Percentiles rank a stretch among this genome's conserved stretches.
Conservation (phyloP, 768 basidiomycete species). For the Crassisporium funariophilum region DNA sequence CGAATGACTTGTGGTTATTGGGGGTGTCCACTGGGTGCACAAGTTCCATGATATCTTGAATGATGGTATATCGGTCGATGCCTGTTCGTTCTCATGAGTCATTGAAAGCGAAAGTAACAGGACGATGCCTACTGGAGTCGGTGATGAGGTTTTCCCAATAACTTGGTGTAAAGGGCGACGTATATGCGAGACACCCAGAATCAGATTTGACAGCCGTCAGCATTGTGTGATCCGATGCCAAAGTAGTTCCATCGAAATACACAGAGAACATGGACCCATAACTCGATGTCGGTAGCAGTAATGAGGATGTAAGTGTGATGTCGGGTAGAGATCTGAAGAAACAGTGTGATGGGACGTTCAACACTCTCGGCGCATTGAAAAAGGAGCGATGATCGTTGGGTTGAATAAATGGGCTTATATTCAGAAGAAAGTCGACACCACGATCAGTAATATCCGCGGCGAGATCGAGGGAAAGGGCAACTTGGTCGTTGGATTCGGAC, state of each 20-base stretch:
- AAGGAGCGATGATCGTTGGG: slow-evolving; percentile 5
- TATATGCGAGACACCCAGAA: slow-evolving; percentile 6
- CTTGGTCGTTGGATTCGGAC: slow-evolving; percentile 1
- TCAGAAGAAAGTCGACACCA: slow-evolving; percentile 17
- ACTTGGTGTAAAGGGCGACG: slow-evolving; percentile 10
- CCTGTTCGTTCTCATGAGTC: slow-evolving; percentile 3
- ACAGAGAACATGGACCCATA: slow-evolving; percentile 20
- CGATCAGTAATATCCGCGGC: slow-evolving; percentile 21
- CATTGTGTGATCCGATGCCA: slow-evolving; percentile 9
- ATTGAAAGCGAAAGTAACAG: background rate
- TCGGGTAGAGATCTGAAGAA: slow-evolving; percentile 52
- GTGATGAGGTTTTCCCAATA: slow-evolving; percentile 16
- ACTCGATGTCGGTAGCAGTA: slow-evolving; percentile 9
- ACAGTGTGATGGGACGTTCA: slow-evolving; percentile 15
- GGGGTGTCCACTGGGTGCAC: background rate
- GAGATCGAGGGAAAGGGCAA: slow-evolving; percentile 17
- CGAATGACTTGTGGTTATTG: too few species aligned
- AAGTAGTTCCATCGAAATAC: slow-evolving; percentile 18
- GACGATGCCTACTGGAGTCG: slow-evolving; percentile 9
- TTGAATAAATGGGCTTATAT: slow-evolving; percentile 11
- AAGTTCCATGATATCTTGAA: slow-evolving; percentile 17
- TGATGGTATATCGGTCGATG: slow-evolving; percentile 19
- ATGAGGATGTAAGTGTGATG: slow-evolving; percentile 29
- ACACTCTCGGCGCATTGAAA: slow-evolving; percentile 20
- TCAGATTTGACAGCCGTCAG: slow-evolving; percentile 3